Conservation (phyloP, 768 basidiomycete genomes). For the Pleurotus ostreatus region DNA sequence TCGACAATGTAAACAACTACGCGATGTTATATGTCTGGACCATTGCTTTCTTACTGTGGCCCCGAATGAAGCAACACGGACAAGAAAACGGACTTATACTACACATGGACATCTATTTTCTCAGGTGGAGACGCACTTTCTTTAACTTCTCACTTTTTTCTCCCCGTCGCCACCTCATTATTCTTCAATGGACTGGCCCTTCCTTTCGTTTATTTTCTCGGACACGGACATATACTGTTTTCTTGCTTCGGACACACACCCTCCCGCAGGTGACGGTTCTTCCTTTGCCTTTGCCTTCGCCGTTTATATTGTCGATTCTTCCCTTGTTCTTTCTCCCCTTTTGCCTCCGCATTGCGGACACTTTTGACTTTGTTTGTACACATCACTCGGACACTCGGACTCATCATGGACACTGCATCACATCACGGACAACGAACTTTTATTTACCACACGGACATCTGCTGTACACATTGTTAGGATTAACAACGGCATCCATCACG, state of each 20-base stretch:
- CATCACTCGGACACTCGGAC: background rate
- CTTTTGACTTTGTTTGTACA: background rate
- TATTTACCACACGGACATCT: background rate
- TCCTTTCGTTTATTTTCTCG: conserved; percentile 5
- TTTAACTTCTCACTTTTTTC: background rate
- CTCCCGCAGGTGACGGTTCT: background rate
- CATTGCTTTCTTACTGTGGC: background rate
- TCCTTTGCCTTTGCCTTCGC: background rate
- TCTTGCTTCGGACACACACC: background rate
- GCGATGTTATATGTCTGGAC: background rate
- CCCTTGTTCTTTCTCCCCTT: background rate
- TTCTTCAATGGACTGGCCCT: conserved; percentile 6
- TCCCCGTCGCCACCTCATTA: background rate
- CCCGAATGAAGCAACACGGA: conserved; percentile 1
- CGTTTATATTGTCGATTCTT: background rate
- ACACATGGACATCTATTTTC: background rate
- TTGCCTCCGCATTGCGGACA: background rate
- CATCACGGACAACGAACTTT: background rate
- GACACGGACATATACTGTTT: background rate
- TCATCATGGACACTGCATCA: background rate
- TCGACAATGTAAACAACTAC: conserved; percentile 1
- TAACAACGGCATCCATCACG: background rate
- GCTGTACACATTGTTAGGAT: background rate
- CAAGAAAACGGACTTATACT: background rate
- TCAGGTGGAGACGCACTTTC: conserved; percentile 6